A percentile compares a stretch with the other conserved stretches of the same genome.
Evolutionary conservation across 2,329 filamentous ascomycete species (phyloP).

Genomic region (Thelonectria rubi): DNA sequence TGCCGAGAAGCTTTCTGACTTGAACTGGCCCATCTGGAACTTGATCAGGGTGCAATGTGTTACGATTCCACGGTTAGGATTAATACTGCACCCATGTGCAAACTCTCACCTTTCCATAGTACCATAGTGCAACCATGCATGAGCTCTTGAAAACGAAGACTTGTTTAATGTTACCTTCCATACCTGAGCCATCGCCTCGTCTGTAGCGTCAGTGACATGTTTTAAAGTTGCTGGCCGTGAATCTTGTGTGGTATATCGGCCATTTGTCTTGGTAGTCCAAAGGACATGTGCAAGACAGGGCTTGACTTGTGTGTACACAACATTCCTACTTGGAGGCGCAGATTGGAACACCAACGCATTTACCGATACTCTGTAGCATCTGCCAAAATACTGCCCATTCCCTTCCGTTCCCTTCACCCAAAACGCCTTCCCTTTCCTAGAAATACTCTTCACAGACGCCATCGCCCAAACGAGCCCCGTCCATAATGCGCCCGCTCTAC

Average conservation of each 20-base stretch:
- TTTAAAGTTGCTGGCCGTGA: too few relatives aligned
- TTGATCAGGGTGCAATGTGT: neutral
- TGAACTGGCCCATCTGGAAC: neutral
- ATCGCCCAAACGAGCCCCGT: neutral
- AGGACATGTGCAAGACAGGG: too few relatives aligned
- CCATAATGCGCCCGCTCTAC: neutral
- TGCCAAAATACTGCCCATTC: slow-evolving; percentile 1
- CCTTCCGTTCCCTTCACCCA: slow-evolving; percentile 20
- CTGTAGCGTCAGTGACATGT: too few relatives aligned
- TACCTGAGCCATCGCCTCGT: too few relatives aligned
- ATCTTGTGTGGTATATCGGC: too few relatives aligned
- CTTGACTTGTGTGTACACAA: neutral
- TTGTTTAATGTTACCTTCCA: neutral
- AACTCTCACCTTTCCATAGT: slow-evolving; percentile 4
- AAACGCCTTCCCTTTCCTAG: slow-evolving; percentile 37
- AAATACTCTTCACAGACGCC: slow-evolving; percentile 31
- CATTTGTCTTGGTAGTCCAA: too few relatives aligned
- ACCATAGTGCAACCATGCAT: slow-evolving; percentile 8
- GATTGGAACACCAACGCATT: neutral
- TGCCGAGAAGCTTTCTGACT: neutral
- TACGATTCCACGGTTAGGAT: neutral
- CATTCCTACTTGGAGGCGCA: neutral
- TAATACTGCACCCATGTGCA: slow-evolving; percentile 1
- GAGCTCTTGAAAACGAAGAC: slow-evolving; percentile 2
- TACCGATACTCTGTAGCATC: slow-evolving; percentile 8